Percentiles rank a stretch among this genome's conserved stretches.
Evolutionary conservation across 2,329 filamentous ascomycete genomes (phyloP).

Genomic region (Microdochium trichocladiopsis): DNA sequence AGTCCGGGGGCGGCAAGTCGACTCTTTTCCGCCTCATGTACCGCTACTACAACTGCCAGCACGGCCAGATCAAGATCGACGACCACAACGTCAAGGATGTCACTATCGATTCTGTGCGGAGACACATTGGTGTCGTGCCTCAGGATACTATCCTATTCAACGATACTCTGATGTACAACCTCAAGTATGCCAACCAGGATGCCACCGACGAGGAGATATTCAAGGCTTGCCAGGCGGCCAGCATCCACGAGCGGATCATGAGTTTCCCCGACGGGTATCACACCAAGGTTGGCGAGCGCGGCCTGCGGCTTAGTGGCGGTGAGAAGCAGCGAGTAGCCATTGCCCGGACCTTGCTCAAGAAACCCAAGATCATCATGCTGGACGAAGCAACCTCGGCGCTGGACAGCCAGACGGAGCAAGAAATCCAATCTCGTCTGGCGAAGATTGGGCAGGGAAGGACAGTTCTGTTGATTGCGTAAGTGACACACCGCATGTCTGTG

Average conservation of each 20-base stretch:
- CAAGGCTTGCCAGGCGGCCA: slow-evolving; percentile 76
- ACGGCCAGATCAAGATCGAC: slow-evolving; percentile 78
- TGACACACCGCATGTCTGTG: slow-evolving; percentile 8
- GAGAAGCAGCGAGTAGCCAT: slow-evolving; percentile 94
- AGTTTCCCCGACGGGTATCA: slow-evolving; percentile 82
- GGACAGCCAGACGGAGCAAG: slow-evolving; percentile 86
- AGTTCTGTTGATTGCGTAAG: slow-evolving; percentile 88
- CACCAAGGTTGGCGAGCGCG: slow-evolving; percentile 87
- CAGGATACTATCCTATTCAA: slow-evolving; percentile 96
- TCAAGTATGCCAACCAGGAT: slow-evolving; percentile 78
- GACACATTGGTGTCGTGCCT: slow-evolving; percentile 89
- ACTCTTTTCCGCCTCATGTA: slow-evolving; percentile 94
- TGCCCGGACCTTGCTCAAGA: slow-evolving; percentile 85
- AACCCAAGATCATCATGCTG: slow-evolving; percentile 84
- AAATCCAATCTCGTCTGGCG: slow-evolving; percentile 81
- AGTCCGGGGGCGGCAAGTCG: slow-evolving; percentile 95
- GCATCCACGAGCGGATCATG: slow-evolving; percentile 88
- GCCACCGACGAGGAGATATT: slow-evolving; percentile 78
- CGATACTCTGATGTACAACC: slow-evolving; percentile 89
- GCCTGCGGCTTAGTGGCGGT: slow-evolving; percentile 78
- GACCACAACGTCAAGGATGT: slow-evolving; percentile 76
- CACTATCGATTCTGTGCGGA: slow-evolving; percentile 88
- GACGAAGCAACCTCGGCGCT: slow-evolving; percentile 90
- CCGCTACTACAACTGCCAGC: slow-evolving; percentile 84
- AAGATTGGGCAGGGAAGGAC: slow-evolving; percentile 80